Conservation (phyloP, 2,329 filamentous ascomycete genomes). For the Madurella mycetomatis region DNA sequence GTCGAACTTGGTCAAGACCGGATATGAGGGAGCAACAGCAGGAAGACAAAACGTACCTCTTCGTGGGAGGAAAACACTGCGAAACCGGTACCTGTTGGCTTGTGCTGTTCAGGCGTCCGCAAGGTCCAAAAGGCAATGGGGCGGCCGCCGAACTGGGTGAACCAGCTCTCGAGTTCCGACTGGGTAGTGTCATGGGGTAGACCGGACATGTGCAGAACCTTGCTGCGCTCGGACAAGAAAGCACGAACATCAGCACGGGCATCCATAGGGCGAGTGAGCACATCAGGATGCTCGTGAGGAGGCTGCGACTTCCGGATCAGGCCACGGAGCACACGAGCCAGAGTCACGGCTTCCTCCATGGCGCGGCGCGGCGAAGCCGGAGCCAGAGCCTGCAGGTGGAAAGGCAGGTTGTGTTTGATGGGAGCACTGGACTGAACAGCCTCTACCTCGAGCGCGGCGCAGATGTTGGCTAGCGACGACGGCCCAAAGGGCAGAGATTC, state of each 20-base stretch:
- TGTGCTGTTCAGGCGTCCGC: conserved; percentile 95
- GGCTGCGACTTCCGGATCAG: conserved; percentile 96
- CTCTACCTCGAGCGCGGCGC: conserved; percentile 95
- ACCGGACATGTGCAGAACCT: conserved; percentile 96
- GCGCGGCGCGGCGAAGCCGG: conserved; percentile 92
- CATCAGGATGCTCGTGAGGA: conserved; percentile 87
- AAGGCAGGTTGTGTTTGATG: conserved; percentile 97
- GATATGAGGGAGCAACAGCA: not conserved
- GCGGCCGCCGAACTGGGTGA: conserved; percentile 95
- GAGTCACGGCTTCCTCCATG: conserved; percentile 94
- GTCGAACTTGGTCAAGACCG: too few relatives aligned
- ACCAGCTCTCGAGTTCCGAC: conserved; percentile 98
- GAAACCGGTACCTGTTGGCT: conserved; percentile 97
- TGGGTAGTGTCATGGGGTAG: conserved; percentile 97
- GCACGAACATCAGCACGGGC: conserved; percentile 93
- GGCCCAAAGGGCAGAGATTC: conserved; percentile 96
- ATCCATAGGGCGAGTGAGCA: conserved; percentile 92
- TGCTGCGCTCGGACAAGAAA: conserved; percentile 93
- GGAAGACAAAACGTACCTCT: conserved; percentile 63
- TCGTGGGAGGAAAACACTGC: conserved; percentile 98
- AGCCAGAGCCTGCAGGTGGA: conserved; percentile 92
- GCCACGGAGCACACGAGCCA: conserved; percentile 86
- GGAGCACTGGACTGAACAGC: conserved; percentile 95
- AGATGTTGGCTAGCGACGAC: conserved; percentile 94
- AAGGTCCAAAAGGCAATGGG: conserved; percentile 99